Conservation (phyloP, 306 rosid species). For the Myrica gale region DNA sequence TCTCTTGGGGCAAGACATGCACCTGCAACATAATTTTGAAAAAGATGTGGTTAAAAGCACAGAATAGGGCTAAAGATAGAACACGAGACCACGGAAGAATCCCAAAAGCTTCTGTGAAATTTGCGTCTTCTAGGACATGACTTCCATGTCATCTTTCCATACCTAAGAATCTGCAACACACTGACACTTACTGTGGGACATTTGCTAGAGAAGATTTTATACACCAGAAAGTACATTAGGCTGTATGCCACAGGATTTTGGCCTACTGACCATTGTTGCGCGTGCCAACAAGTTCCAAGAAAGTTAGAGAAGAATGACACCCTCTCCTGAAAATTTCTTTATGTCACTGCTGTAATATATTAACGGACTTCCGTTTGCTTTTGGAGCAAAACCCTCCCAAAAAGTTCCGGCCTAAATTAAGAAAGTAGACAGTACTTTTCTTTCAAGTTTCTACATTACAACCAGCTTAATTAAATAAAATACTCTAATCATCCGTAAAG, state of each 20-base stretch:
- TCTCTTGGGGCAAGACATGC: slow-evolving; percentile 88
- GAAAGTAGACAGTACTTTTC: not conserved
- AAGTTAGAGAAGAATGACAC: slow-evolving; percentile 36
- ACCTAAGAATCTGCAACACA: slow-evolving; percentile 24
- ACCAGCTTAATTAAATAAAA: too few species aligned
- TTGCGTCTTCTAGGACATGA: not conserved
- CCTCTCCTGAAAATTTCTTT: slow-evolving; percentile 17
- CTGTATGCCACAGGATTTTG: slow-evolving; percentile 34
- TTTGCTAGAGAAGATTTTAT: slow-evolving; percentile 12
- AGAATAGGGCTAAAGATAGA: slow-evolving; percentile 38
- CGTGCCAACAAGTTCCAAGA: slow-evolving; percentile 65
- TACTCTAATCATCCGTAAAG: too few species aligned
- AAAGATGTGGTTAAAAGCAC: slow-evolving; percentile 8
- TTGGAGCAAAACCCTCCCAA: slow-evolving; percentile 3
- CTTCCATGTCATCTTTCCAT: slow-evolving; percentile 37
- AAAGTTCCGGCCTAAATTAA: not conserved
- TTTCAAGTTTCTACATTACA: too few species aligned
- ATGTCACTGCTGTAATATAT: slow-evolving; percentile 14
- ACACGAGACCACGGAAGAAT: slow-evolving; percentile 20
- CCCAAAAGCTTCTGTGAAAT: not conserved
- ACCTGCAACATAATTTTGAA: slow-evolving; percentile 47
- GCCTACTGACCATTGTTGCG: slow-evolving; percentile 54
- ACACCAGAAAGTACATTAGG: slow-evolving; percentile 27
- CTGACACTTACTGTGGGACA: slow-evolving; percentile 27
- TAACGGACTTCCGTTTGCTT: slow-evolving; percentile 17